Conservation (phyloP, 116 monocot species). For the Papilionanthe hybrid region DNA sequence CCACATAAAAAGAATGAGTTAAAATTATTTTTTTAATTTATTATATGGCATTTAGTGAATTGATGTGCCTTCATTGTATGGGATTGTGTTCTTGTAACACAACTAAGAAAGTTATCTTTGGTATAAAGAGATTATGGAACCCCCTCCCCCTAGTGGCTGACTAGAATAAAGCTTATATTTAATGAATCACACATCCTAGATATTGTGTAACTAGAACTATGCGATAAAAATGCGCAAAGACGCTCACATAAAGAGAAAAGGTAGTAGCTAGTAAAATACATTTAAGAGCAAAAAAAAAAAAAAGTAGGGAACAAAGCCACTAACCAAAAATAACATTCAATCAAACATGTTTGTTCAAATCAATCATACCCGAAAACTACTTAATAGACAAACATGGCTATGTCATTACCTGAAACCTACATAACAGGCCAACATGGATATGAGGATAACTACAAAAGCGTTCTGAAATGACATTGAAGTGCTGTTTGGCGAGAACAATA, state of each 20-base stretch:
- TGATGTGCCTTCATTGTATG: too few relatives aligned
- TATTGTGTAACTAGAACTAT: not conserved
- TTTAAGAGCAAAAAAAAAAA: too few relatives aligned
- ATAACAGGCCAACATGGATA: slow-evolving; percentile 68
- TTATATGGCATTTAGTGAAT: too few relatives aligned
- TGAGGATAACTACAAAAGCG: slow-evolving; percentile 74
- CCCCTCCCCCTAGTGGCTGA: not conserved
- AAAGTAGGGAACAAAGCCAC: not conserved
- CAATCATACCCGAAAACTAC: slow-evolving; percentile 72
- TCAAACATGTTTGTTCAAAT: not conserved
- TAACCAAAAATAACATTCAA: slow-evolving; percentile 3
- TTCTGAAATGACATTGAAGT: slow-evolving; percentile 87
- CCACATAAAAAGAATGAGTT: too few relatives aligned
- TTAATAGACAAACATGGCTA: slow-evolving; percentile 64
- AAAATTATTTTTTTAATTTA: too few relatives aligned
- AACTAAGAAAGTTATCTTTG: not conserved
- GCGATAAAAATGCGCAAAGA: not conserved
- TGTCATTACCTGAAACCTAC: slow-evolving; percentile 77
- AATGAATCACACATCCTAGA: not conserved
- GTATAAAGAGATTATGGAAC: not conserved
- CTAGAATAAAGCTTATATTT: not conserved
- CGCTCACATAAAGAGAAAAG: not conserved
- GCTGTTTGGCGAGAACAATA: slow-evolving; percentile 89
- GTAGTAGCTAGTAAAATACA: too few relatives aligned
- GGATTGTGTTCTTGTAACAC: not conserved